These are phyloP conservation scores for Pseudocercospora macadamiae DNA, from an alignment of 2,329 filamentous ascomycete genomes.

Conservation along the genomic window DNA sequence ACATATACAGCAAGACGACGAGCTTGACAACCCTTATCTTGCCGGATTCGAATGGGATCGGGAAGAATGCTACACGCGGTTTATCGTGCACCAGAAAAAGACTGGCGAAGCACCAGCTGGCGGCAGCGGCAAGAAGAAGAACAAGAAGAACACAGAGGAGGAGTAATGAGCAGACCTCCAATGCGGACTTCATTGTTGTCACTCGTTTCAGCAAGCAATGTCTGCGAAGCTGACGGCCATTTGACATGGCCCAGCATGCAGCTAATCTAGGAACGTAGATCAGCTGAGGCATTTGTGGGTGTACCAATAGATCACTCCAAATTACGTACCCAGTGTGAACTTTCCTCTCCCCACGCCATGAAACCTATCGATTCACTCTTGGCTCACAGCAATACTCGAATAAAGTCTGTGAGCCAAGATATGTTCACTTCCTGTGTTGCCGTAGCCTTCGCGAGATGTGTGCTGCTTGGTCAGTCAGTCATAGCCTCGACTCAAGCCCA, in stretches of 20 bases:
- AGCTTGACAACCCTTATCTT: constrained; percentile 83
- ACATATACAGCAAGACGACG: too few relatives aligned
- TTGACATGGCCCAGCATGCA: neutral
- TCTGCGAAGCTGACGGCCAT: neutral
- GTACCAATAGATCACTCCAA: neutral
- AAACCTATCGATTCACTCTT: neutral
- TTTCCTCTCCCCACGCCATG: neutral
- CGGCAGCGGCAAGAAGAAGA: constrained; percentile 67
- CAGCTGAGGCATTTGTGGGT: neutral
- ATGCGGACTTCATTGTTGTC: constrained; percentile 11
- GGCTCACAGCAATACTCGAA: neutral
- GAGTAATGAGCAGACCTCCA: constrained; percentile 20
- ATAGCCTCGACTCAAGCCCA: too few relatives aligned
- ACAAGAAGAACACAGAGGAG: constrained; percentile 38
- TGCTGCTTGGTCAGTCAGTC: too few relatives aligned
- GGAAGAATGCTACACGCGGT: constrained; percentile 84
- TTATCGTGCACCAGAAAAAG: constrained; percentile 84
- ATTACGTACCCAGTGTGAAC: neutral
- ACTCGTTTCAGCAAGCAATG: constrained; percentile 20
- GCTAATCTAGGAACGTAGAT: neutral
- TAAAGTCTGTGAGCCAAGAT: too few relatives aligned
- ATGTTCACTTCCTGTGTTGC: too few relatives aligned
- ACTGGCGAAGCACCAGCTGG: constrained; percentile 59
- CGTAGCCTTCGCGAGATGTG: too few relatives aligned
- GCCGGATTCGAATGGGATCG: constrained; percentile 96